Evolutionary conservation across 768 basidiomycete genomes (phyloP), one percentile per base, ranked within the genome.

Genomic region (Trametes sanguinea): DNA sequence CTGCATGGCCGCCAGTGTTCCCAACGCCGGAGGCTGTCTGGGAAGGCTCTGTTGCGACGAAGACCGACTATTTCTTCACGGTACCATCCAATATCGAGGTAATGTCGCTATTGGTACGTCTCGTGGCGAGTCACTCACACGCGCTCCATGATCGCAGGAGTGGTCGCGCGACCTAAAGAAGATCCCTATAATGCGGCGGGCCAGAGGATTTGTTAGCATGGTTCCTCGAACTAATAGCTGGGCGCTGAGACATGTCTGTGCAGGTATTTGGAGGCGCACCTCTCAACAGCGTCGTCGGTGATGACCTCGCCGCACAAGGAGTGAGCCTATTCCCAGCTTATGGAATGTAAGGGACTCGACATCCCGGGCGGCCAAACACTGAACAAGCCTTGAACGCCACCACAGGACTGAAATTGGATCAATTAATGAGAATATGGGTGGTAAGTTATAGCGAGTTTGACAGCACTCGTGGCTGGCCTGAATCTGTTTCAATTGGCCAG

Each of bases 1-100:
- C 72, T 2, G 39, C n/a, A 8, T 42, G 54, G 11, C 68, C 69
- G 9, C 67, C 68, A 0, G 46, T 57, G 10, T 51, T 66, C 10
- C 65, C 72, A 2, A 74, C 61, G 2, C 64, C 72, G 2, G 64
- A 68, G n/a, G 59, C 47, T 13, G 57, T 66, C n/a, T 48, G 72
- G 16, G 43, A 66, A 29, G 57, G 56, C 13, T 33, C 54, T 1
- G 44, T 57, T 2, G 32, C 32, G 2, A 68, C 69, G 2, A 57
- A 54, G 10, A 54, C 40, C 30, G 65, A 64, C 6, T 43, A 63
- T 17, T 16, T 67, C 1, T 54, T 55, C 13, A 45, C 53, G 35
- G 73, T 72, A 6, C 74, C 74, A 8, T 58, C 66, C 8, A 69
- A 71, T 47, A 40, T 75, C 6, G 71, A 75, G 61, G 74, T 68